A percentile compares a stretch with the other conserved stretches of the same genome.
phyloP scores from a whole-genome alignment of 1,284 basidiomycete species.

The Vanrija sp. region DNA sequence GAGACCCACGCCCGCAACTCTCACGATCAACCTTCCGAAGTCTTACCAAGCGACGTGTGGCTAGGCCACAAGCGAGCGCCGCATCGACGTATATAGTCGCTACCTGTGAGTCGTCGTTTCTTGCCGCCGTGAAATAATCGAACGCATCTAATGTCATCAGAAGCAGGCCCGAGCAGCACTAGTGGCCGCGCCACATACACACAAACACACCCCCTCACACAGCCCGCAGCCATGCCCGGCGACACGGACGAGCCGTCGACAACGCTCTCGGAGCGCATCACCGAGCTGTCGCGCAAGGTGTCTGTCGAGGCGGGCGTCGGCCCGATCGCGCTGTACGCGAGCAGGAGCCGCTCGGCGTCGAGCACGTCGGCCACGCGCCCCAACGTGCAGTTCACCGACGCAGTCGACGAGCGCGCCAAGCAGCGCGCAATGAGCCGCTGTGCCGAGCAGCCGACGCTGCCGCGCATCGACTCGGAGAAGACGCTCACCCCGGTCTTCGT shows the following conservation, averaged over 20 bases:
- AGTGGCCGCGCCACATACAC: not conserved
- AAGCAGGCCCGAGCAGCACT: not conserved
- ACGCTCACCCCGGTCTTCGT: slow-evolving; percentile 1
- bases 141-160: too few species aligned
- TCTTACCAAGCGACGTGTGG: too few species aligned
- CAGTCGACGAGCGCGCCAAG: slow-evolving; percentile 5
- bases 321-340: slow-evolving; percentile 8
- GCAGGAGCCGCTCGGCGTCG: slow-evolving; percentile 7
- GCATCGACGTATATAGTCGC: not conserved
- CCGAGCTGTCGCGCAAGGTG: slow-evolving; percentile 12
- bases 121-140: not conserved
- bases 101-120: not conserved
- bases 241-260: not conserved
- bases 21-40: too few species aligned
- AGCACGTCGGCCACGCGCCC: not conserved
- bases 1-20: too few species aligned
- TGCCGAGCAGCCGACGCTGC: not conserved
- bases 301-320: slow-evolving; percentile 12
- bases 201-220: not conserved
- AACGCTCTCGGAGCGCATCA: slow-evolving; percentile 3
- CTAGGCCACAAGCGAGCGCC: too few species aligned
- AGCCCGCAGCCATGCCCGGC: not conserved
- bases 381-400: slow-evolving; percentile 1
- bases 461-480: slow-evolving; percentile 19
- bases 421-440: not conserved